Conservation (phyloP, 441 rosid species). For the Rhodomyrtus psidioides region DNA sequence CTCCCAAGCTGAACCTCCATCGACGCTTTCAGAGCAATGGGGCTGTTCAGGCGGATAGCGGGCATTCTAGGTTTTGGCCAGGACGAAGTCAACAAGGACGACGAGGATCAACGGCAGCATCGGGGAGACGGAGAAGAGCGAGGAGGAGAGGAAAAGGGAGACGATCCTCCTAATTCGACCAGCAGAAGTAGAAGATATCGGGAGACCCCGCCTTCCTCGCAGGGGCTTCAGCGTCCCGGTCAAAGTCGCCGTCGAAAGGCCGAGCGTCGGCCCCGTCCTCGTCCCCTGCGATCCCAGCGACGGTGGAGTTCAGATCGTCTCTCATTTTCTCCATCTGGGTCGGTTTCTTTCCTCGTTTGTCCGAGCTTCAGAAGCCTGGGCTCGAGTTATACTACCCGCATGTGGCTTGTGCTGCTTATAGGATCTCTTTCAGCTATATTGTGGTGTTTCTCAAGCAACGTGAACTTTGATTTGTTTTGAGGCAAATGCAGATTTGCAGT, state of each 20-base stretch:
- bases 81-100: neutral
- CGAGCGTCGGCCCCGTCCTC: conserved; percentile 1
- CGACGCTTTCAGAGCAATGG: neutral
- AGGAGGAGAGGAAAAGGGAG: neutral
- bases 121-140: neutral
- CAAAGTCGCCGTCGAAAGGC: conserved; percentile 3
- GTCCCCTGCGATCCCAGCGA: conserved; percentile 9
- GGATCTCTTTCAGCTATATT: neutral
- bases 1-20: too few relatives aligned
- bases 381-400: neutral
- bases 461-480: neutral
- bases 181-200: neutral
- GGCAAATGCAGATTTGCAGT: neutral
- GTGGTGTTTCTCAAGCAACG: neutral
- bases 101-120: neutral
- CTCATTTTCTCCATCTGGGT: neutral
- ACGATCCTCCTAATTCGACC: neutral
- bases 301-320: conserved; percentile 9
- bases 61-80: neutral
- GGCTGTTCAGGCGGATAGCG: conserved; percentile 2
- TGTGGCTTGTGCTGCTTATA: neutral
- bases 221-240: conserved; percentile 8
- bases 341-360: neutral
- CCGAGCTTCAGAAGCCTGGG: neutral
- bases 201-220: conserved; percentile 4